These are phyloP conservation scores for Echinochloa phyllopogon DNA, from an alignment of 176 grass and related monocot species.

Conservation along the genomic window DNA sequence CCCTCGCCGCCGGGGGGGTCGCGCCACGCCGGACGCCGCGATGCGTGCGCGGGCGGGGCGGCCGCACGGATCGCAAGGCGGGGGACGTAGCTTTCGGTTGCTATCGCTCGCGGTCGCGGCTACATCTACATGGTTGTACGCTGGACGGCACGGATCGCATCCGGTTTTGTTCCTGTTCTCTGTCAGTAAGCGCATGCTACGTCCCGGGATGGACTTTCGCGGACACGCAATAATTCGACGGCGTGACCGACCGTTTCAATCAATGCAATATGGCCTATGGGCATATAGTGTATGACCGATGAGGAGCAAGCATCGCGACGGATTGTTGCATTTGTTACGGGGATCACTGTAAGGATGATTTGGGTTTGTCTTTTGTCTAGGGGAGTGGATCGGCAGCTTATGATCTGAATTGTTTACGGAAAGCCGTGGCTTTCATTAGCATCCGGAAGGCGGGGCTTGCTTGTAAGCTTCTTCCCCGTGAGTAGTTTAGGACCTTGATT, in stretches of 20 bases:
- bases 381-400: slow-evolving; percentile 7
- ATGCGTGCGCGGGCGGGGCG: slow-evolving; percentile 30
- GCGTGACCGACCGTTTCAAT: background rate
- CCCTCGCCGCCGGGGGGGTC: background rate
- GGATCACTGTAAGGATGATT: slow-evolving; percentile 26
- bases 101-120: slow-evolving; percentile 11
- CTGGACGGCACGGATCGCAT: slow-evolving; percentile 37
- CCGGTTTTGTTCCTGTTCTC: background rate
- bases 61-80: slow-evolving; percentile 34
- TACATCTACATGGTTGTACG: background rate
- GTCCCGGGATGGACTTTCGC: background rate
- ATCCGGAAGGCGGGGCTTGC: background rate
- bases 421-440: background rate
- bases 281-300: background rate
- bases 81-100: slow-evolving; percentile 33
- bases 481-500: slow-evolving; percentile 23
- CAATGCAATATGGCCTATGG: background rate
- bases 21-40: slow-evolving; percentile 28
- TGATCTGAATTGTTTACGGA: slow-evolving; percentile 2
- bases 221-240: slow-evolving; percentile 32
- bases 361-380: background rate
- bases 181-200: background rate
- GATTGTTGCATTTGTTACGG: background rate
- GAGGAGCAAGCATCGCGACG: background rate
- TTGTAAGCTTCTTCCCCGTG: background rate